Evolutionary conservation across 176 grass and related monocot genomes (phyloP), one percentile per base, ranked within the genome.

Genomic region (Bromus sterilis): DNA sequence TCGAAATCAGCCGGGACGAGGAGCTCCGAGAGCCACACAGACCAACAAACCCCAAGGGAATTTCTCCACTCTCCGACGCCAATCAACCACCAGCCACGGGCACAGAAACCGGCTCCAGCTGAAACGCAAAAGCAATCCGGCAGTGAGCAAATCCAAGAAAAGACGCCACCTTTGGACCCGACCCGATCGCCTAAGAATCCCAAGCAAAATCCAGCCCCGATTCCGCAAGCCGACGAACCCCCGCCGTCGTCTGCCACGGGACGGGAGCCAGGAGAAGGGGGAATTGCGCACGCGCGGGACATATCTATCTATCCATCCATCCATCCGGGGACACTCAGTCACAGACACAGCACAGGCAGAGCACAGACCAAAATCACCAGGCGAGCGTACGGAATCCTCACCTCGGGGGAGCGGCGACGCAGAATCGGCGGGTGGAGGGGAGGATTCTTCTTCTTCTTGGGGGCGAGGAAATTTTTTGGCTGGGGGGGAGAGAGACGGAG

Each of bases 131-230:
- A 43, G 56, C 18, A 78, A 61, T 76, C 63, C 56, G 4, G 2
- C n/a, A 1, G 59, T 2, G 5, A 66, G 11, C 56, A 14, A 59
- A 82, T 82, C 58, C 57, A 49, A 37, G 35, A 32, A 66, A 82
- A 79, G 49, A 9, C 39, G 20, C 59, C 79, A 79, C 79, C 75
- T 86, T 89, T 90, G 75, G 18, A 26, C 25, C 25, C 16, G 18
- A 26, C 25, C 25, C 39, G 84, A 86, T 83, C 88, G 72, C 72
- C 57, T 15, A 4, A 24, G 56, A 33, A 76, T 44, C 40, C 69
- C 16, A 15, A 11, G 37, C 35, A 8, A 40, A 78, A 72, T 63
- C 55, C 64, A 42, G 6, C 9, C 53, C 20, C 7, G 72, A 74
- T 56, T 78, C 0, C 36, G 58, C 46, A n/a, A n/a, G n/a, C n/a